Percentiles rank a stretch among this genome's conserved stretches.
These are phyloP conservation scores for Phlyctochytrium arcticum DNA, from an alignment of 192 early-diverging fungal species.

Conservation along the genomic window DNA sequence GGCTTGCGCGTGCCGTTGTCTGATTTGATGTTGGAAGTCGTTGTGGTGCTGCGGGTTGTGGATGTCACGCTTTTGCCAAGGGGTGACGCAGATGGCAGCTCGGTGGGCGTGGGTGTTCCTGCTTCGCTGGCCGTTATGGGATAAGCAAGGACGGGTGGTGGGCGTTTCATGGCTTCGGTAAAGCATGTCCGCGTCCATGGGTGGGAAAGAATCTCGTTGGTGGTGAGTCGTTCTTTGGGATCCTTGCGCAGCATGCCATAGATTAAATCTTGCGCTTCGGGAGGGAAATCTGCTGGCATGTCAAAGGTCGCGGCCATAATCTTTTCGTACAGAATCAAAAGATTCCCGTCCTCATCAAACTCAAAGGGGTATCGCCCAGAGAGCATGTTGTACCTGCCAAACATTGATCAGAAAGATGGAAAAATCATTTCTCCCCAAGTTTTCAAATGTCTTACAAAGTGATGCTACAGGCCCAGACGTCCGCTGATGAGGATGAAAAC, in stretches of 20 bases:
- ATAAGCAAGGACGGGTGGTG: conserved; percentile 31
- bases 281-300: conserved; percentile 36
- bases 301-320: conserved; percentile 41
- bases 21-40: background rate
- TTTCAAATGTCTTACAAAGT: conserved; percentile 32
- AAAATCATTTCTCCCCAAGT: too few species aligned
- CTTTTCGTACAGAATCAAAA: conserved; percentile 47
- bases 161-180: conserved; percentile 2
- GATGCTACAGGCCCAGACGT: conserved; percentile 57
- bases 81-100: background rate
- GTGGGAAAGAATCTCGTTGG: conserved; percentile 38
- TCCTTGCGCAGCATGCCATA: conserved; percentile 47
- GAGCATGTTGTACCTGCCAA: conserved; percentile 50
- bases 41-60: background rate
- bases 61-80: too few species aligned
- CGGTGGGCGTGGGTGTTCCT: background rate
- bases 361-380: conserved; percentile 56
- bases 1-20: background rate
- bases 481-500: conserved; percentile 27
- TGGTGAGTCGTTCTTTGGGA: conserved; percentile 28
- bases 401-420: too few species aligned
- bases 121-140: conserved; percentile 22
- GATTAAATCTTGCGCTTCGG: conserved; percentile 37
- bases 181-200: conserved; percentile 38
- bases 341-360: conserved; percentile 49